These are phyloP conservation scores for Davidsoniella eucalypti DNA, from an alignment of 2,329 filamentous ascomycete species.

Conservation along the genomic window DNA sequence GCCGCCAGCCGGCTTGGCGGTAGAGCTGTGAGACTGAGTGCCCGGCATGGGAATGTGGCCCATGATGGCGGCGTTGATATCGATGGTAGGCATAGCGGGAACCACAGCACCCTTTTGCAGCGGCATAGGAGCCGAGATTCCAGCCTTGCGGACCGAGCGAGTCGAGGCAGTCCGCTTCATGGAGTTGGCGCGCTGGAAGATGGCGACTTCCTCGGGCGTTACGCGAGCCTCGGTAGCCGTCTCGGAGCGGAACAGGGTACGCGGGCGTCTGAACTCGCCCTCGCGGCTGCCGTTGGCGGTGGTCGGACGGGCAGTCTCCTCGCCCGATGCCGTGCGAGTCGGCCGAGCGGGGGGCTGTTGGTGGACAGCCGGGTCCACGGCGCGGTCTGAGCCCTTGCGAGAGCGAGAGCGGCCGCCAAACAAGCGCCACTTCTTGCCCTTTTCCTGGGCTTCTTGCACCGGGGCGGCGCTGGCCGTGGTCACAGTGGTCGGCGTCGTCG, in stretches of 20 bases:
- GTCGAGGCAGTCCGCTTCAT: constrained; percentile 4
- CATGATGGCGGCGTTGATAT: background rate
- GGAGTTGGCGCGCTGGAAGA: constrained; percentile 6
- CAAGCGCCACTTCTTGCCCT: constrained; percentile 13
- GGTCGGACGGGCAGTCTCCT: background rate
- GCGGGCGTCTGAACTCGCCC: background rate
- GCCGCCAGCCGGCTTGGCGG: constrained; percentile 15
- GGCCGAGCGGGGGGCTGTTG: background rate
- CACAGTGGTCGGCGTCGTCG: background rate
- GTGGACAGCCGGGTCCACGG: background rate
- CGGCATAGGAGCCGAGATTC: constrained; percentile 3
- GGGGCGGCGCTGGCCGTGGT: background rate
- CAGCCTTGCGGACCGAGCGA: background rate
- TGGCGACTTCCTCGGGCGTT: constrained; percentile 8
- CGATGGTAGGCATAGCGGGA: constrained; percentile 4
- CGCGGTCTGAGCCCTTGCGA: constrained; percentile 3
- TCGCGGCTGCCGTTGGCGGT: background rate
- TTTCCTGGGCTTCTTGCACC: constrained; percentile 7
- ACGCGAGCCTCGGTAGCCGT: constrained; percentile 1
- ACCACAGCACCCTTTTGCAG: background rate
- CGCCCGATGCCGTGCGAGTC: background rate
- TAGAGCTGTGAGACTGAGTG: background rate
- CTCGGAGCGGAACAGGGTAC: background rate
- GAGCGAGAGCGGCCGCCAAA: constrained; percentile 12
- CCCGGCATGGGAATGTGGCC: background rate